Conservation (phyloP, 306 rosid species). For the Acmispon strigosus region DNA sequence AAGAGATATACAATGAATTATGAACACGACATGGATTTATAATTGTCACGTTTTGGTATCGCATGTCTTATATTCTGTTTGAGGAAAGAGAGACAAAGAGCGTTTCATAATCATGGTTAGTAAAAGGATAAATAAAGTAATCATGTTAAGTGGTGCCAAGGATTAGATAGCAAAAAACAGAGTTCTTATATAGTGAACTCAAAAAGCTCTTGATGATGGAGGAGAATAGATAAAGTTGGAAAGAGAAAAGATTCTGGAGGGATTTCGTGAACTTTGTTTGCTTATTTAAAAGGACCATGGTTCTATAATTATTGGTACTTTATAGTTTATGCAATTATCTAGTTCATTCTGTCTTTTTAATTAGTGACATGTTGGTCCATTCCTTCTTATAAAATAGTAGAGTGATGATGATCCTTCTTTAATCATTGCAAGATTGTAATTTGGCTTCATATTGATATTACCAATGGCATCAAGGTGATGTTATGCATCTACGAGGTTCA, state of each 20-base stretch:
- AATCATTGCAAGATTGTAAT: constrained; percentile 16
- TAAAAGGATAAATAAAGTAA: constrained; percentile 9
- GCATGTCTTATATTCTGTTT: neutral
- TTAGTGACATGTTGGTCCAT: constrained; percentile 7
- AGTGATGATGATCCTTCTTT: constrained; percentile 6
- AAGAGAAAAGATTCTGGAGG: constrained; percentile 25
- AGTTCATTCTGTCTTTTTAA: neutral
- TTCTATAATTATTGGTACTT: constrained; percentile 23
- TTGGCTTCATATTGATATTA: constrained; percentile 2
- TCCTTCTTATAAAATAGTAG: constrained; percentile 5
- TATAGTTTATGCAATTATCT: constrained; percentile 2
- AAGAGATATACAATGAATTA: constrained; percentile 8
- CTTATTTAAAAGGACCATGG: constrained; percentile 4
- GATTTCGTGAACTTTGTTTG: constrained; percentile 20
- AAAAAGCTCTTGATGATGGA: constrained; percentile 36
- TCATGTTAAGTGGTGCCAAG: constrained; percentile 17
- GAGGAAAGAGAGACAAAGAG: neutral
- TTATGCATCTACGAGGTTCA: neutral
- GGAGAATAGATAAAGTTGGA: constrained; percentile 20
- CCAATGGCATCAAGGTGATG: neutral
- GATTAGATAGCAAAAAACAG: constrained; percentile 1
- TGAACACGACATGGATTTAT: neutral
- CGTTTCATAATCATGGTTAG: constrained; percentile 12
- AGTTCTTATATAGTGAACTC: constrained; percentile 12
- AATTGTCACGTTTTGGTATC: neutral